Conservation (phyloP, 73 alveolate genomes). For the Uronychia setigera region DNA sequence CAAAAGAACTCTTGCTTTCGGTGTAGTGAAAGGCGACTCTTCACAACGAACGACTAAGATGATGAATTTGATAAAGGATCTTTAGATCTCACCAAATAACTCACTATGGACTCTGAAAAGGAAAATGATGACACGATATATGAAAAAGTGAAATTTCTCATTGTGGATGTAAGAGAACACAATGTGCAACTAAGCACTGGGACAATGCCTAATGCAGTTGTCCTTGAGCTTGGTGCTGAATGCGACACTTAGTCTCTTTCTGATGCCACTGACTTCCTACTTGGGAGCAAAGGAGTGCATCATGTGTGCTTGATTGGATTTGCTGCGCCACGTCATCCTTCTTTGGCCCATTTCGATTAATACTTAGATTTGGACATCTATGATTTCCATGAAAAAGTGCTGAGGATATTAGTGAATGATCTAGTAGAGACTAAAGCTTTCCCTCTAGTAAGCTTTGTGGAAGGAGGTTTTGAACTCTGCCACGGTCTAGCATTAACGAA, state of each 20-base stretch:
- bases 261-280: neutral
- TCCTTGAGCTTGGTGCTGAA: slow-evolving; percentile 5
- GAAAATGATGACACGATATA: neutral
- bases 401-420: neutral
- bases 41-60: neutral
- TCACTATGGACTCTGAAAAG: no score
- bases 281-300: neutral
- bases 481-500: neutral
- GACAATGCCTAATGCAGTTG: slow-evolving; percentile 2
- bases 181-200: slow-evolving; percentile 7
- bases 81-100: neutral
- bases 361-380: neutral
- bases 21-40: neutral
- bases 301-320: neutral
- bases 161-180: neutral
- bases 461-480: neutral
- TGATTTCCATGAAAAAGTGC: neutral
- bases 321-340: neutral
- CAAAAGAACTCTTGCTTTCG: neutral
- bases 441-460: neutral
- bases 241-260: neutral
- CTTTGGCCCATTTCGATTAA: neutral
- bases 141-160: neutral
- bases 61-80: neutral
- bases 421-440: neutral